phyloP scores from a whole-genome alignment of 2,329 filamentous ascomycete species.

The Dendrostoma leiphaemia region DNA sequence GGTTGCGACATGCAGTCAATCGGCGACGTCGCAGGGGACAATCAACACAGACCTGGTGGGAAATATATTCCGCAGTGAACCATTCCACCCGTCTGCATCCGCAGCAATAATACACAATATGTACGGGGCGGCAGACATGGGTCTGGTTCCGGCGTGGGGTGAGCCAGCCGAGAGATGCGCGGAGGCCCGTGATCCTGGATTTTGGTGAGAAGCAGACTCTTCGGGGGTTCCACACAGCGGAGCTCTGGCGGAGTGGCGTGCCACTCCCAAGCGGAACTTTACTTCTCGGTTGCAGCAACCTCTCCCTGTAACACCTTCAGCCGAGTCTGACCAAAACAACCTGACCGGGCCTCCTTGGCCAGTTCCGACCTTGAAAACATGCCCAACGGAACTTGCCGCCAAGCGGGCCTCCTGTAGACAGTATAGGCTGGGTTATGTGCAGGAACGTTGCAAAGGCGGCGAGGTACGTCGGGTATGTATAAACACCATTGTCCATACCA shows the following conservation, averaged over 20 bases:
- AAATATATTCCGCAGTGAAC: neutral
- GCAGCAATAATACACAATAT: conserved; percentile 1
- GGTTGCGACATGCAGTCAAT: neutral
- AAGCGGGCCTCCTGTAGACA: too few relatives aligned
- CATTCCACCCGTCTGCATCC: neutral
- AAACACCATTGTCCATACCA: too few relatives aligned
- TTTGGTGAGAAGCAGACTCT: neutral
- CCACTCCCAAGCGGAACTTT: conserved; percentile 13
- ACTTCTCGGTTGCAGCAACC: neutral
- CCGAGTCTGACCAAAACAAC: too few relatives aligned
- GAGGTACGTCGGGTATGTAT: too few relatives aligned
- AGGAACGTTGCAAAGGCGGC: too few relatives aligned
- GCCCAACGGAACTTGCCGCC: too few relatives aligned
- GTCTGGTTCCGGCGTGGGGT: neutral
- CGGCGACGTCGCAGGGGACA: too few relatives aligned
- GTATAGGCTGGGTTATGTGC: too few relatives aligned
- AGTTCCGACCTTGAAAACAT: too few relatives aligned
- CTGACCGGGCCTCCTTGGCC: too few relatives aligned
- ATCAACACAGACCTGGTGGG: too few relatives aligned
- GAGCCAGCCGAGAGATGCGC: neutral
- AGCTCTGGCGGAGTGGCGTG: conserved; percentile 15
- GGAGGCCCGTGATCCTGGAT: neutral
- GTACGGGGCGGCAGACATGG: too few relatives aligned
- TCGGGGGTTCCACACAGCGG: conserved; percentile 13
- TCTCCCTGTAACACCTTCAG: neutral